A percentile compares a stretch with the other conserved stretches of the same genome.
Evolutionary conservation across 768 basidiomycete genomes (phyloP).

Genomic region (Mycena galericulata): DNA sequence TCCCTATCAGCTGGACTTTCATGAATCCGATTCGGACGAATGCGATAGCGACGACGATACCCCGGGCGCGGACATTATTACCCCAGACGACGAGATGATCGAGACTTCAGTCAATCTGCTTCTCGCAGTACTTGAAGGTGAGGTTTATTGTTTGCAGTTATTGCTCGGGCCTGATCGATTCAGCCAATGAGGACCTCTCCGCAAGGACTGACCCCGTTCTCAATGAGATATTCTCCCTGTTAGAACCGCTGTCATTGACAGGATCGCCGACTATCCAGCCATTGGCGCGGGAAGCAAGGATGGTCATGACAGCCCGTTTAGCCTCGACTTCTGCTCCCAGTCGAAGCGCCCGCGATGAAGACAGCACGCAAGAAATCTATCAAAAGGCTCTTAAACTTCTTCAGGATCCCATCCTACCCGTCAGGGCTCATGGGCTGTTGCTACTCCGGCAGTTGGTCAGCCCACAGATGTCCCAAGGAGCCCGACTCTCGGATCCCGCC

Average conservation of each 20-base stretch:
- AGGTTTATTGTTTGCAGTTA: background rate
- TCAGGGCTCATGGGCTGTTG: slow-evolving; percentile 92
- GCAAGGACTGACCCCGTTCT: slow-evolving; percentile 72
- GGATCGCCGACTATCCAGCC: slow-evolving; percentile 61
- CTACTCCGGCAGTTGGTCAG: slow-evolving; percentile 83
- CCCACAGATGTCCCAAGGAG: slow-evolving; percentile 40
- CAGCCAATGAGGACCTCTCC: slow-evolving; percentile 71
- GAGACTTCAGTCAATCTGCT: slow-evolving; percentile 85
- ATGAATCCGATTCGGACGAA: slow-evolving; percentile 57
- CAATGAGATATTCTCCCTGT: slow-evolving; percentile 74
- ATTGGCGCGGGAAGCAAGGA: slow-evolving; percentile 80
- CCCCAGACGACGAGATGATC: slow-evolving; percentile 71
- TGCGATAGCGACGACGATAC: slow-evolving; percentile 68
- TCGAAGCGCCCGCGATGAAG: slow-evolving; percentile 47
- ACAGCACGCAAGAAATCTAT: slow-evolving; percentile 73
- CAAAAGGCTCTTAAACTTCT: slow-evolving; percentile 89
- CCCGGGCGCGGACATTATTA: slow-evolving; percentile 51
- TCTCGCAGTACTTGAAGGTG: slow-evolving; percentile 90
- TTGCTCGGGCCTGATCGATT: background rate
- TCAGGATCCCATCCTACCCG: slow-evolving; percentile 92
- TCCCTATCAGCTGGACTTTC: slow-evolving; percentile 48
- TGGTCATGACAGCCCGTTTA: slow-evolving; percentile 86
- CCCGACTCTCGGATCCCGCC: slow-evolving; percentile 60
- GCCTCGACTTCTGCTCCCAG: slow-evolving; percentile 64
- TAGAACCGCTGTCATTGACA: slow-evolving; percentile 68